These are phyloP conservation scores for Chrysoporthe austroafricana DNA, from an alignment of 2,329 filamentous ascomycete genomes.

Conservation along the genomic window DNA sequence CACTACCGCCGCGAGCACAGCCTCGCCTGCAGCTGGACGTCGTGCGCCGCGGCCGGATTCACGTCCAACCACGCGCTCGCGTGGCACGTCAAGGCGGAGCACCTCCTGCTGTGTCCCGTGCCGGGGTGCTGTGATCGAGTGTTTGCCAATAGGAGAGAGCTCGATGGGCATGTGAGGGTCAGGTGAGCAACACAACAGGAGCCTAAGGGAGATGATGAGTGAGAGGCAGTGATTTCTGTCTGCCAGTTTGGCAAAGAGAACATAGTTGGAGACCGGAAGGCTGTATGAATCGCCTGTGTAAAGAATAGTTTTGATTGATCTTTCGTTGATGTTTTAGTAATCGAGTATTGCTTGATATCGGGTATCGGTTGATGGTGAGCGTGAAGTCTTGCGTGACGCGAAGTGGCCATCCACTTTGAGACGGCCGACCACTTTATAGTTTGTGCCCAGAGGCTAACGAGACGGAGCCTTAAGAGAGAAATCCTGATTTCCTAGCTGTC, in stretches of 20 bases:
- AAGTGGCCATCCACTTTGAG: too few species aligned
- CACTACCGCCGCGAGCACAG: conserved; percentile 36
- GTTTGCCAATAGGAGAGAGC: conserved; percentile 40
- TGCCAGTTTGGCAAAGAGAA: too few species aligned
- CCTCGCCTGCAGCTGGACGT: conserved; percentile 46
- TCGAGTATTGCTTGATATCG: too few species aligned
- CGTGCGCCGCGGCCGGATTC: conserved; percentile 43
- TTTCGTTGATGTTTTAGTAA: too few species aligned
- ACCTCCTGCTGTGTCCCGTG: conserved; percentile 47
- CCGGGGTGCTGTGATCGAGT: conserved; percentile 43
- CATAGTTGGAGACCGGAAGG: too few species aligned
- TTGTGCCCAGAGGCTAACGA: background rate
- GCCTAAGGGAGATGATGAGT: background rate
- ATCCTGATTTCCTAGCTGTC: background rate
- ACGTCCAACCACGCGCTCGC: conserved; percentile 43
- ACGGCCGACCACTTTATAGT: too few species aligned
- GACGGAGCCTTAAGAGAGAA: background rate
- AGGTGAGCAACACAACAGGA: background rate
- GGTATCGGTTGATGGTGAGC: too few species aligned
- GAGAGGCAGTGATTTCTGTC: too few species aligned
- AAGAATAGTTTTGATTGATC: too few species aligned
- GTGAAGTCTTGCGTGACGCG: too few species aligned
- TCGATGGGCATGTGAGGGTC: conserved; percentile 43
- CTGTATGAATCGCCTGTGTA: too few species aligned
- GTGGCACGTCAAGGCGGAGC: conserved; percentile 49